Base-by-base conservation (phyloP, 148 eudicot genomes). In the Vaccinium myrtillus region DNA sequence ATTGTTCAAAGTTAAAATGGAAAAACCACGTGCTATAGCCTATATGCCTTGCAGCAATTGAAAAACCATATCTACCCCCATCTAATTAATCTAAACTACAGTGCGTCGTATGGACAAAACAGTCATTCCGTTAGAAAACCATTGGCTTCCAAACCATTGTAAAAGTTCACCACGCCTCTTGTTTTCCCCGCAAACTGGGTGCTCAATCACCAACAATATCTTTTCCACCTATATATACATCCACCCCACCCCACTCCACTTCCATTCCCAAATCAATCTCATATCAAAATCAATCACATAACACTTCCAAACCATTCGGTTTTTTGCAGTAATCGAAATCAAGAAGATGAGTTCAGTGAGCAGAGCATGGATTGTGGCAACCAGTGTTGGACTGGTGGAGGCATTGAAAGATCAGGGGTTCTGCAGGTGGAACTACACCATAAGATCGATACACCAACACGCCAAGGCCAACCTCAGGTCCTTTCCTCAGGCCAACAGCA, bases 361-460 rank as follows among this genome's bases (percentile, higher is more conserved):
- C 12, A 69, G 18, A 27, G 74, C 74, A 0, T 82, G 88, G 88
- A 73, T 88, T 13, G 90, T 54, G 59, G 88, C 86, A 1, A 84
- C 84, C 0, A 78, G 87, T 30, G 85, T 88, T 2, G 87, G 87
- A 21, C 32, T 74, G 4, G 88, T 88, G 67, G 88, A 88, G 79
- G 90, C 87, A 0, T 70, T 88, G 36, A 88, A 86, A 75, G 90
- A 88, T 82, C 88, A 88, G 43, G 88, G 90, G 0, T 78, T 88
- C 7, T 78, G 81, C 16, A 84, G 90, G 70, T 88, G 90, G 90
- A 86, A 88, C 59, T 78, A 88, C 85, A 79, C 88, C 27, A 19
- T 88, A 12, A 84, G 85, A 18, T 74, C 65, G 2, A 15, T 83
- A 6, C 86, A 83, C 46, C 86, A 84, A 4, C 88, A 86, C 32